Conservation (phyloP, 371 early-diverging fungal genomes). For the Dentiscutata heterogama region DNA sequence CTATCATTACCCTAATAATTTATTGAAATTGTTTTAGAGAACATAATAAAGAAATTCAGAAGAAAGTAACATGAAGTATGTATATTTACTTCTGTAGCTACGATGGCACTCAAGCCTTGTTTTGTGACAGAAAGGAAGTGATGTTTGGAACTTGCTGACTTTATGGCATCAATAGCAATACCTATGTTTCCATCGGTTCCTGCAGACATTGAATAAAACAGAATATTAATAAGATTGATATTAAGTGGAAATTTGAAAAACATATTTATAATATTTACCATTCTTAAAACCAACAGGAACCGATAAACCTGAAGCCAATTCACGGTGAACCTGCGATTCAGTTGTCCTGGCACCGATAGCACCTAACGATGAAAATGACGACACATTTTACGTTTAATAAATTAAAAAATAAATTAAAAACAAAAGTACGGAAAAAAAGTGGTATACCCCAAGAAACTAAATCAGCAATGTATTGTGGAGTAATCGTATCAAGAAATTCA, state of each 20-base stretch:
- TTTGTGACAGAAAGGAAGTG: conserved; percentile 95
- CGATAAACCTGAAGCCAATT: conserved; percentile 92
- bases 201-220: neutral
- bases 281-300: conserved; percentile 98
- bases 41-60: no score
- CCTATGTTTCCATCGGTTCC: conserved; percentile 85
- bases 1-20: conserved; percentile 47
- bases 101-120: conserved; percentile 92
- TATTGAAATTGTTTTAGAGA: neutral
- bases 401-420: no score
- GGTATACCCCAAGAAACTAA: conserved; percentile 86
- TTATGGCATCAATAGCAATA: conserved; percentile 93
- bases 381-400: no score
- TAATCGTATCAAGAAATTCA: conserved; percentile 94
- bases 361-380: conserved; percentile 32
- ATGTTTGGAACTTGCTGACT: conserved; percentile 86
- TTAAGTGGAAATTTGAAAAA: neutral
- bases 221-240: neutral
- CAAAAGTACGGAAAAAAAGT: neutral
- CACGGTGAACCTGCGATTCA: conserved; percentile 93
- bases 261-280: conserved; percentile 56
- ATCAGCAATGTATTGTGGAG: conserved; percentile 94
- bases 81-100: conserved; percentile 87
- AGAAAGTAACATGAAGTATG: conserved; percentile 39
- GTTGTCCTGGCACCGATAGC: conserved; percentile 97